Percentiles rank a stretch among this genome's conserved stretches.
Evolutionary conservation across 1,284 basidiomycete species (phyloP).

Genomic region (Ganoderma sinense): DNA sequence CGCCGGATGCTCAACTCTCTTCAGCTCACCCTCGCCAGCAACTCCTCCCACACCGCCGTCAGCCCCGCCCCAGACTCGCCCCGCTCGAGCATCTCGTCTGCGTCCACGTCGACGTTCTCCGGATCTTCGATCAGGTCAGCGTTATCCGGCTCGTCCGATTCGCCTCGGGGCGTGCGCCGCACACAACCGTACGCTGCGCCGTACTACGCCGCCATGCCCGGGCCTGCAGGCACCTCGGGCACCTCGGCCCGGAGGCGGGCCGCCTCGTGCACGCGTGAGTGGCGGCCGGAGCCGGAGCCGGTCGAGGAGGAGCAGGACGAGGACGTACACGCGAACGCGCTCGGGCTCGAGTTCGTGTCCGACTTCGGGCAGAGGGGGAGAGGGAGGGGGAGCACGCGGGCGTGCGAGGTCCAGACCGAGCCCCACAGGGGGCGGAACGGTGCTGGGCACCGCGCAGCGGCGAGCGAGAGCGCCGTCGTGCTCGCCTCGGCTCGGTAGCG

Average conservation of each 20-base stretch:
- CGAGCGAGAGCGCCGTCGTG: constrained; percentile 22
- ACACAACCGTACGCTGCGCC: constrained; percentile 53
- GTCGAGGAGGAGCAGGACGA: constrained; percentile 24
- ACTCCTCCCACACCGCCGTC: not conserved
- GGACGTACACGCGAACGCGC: constrained; percentile 13
- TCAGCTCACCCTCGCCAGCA: constrained; percentile 13
- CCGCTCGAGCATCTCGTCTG: constrained; percentile 27
- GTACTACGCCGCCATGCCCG: constrained; percentile 47
- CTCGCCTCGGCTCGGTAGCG: not conserved
- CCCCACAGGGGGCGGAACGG: constrained; percentile 5
- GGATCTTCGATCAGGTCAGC: constrained; percentile 18
- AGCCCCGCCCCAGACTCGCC: constrained; percentile 19
- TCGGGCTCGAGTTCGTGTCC: constrained; percentile 17
- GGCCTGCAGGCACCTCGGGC: not conserved
- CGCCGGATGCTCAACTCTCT: constrained; percentile 26
- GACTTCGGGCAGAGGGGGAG: constrained; percentile 7
- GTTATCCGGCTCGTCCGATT: constrained; percentile 18
- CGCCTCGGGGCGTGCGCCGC: constrained; percentile 34
- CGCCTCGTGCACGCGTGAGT: constrained; percentile 18
- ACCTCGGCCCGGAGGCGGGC: constrained; percentile 9
- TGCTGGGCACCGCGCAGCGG: constrained; percentile 15
- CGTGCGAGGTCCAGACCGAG: constrained; percentile 10
- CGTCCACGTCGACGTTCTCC: constrained; percentile 25
- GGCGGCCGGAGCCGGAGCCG: constrained; percentile 24
- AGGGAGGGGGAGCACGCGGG: not conserved